Conservation (phyloP, 257 asterid species). For the Sherardia arvensis region DNA sequence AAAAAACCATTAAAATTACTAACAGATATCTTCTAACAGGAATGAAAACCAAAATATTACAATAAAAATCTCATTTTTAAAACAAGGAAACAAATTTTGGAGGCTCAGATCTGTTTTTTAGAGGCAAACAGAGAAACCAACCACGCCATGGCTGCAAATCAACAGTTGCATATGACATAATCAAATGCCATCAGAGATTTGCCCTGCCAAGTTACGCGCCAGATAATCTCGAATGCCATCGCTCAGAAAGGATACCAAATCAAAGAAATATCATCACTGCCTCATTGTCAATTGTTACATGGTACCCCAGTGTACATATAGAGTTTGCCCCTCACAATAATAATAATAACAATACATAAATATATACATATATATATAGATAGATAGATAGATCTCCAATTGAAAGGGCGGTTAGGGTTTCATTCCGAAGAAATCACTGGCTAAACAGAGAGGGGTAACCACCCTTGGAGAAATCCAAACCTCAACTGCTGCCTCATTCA, state of each 20-base stretch:
- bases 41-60: neutral
- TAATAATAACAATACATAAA: too few species aligned
- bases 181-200: neutral
- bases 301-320: too few species aligned
- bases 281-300: too few species aligned
- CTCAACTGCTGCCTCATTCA: slow-evolving; percentile 5
- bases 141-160: slow-evolving; percentile 14
- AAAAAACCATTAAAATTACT: neutral
- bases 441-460: slow-evolving; percentile 24
- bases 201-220: neutral
- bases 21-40: neutral
- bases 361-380: too few species aligned
- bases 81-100: neutral
- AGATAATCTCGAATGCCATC: neutral
- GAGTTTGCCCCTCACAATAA: too few species aligned
- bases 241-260: neutral
- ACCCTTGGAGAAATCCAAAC: slow-evolving; percentile 12
- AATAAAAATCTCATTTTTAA: neutral
- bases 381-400: too few species aligned
- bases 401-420: slow-evolving; percentile 16
- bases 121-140: neutral
- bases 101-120: slow-evolving; percentile 8
- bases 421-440: slow-evolving; percentile 9
- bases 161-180: neutral
- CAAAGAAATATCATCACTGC: slow-evolving; percentile 11